Evolutionary conservation across 2,329 filamentous ascomycete species (phyloP).

Genomic region (Dactylellina cionopaga): DNA sequence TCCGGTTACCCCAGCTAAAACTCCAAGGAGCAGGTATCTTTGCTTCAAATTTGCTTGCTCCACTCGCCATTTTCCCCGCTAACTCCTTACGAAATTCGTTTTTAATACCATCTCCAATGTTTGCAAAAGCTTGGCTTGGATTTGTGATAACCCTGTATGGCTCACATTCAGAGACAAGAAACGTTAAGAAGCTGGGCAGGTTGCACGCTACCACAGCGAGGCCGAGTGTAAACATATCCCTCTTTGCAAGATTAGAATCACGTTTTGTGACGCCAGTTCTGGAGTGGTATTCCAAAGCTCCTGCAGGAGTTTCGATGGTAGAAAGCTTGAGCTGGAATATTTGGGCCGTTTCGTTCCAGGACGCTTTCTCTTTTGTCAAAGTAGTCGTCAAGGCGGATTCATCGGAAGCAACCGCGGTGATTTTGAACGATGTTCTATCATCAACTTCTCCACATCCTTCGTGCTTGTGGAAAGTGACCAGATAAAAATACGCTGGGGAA

Average conservation of each 20-base stretch:
- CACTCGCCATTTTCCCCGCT: neutral
- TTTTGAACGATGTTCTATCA: slow-evolving; percentile 10
- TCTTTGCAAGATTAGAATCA: too few species aligned
- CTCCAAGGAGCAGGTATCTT: neutral
- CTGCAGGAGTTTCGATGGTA: neutral
- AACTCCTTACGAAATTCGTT: neutral
- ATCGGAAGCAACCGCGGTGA: neutral
- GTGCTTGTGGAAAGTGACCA: slow-evolving; percentile 26
- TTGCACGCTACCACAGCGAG: neutral
- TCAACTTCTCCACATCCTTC: slow-evolving; percentile 9
- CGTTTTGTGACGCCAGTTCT: too few species aligned
- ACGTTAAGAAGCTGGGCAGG: neutral
- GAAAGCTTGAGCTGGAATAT: slow-evolving; percentile 6
- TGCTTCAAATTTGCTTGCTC: neutral
- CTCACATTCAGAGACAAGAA: neutral
- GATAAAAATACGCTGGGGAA: neutral
- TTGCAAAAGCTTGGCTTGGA: neutral
- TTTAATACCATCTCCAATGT: neutral
- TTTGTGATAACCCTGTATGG: neutral
- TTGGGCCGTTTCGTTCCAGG: slow-evolving; percentile 11
- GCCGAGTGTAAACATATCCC: neutral
- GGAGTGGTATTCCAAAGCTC: too few species aligned
- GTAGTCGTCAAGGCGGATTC: neutral
- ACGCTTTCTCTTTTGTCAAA: neutral
- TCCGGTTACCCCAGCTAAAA: neutral